Evolutionary conservation across 352 stramenopile genomes (phyloP).

Genomic region (Globisporangium heterothallicum): DNA sequence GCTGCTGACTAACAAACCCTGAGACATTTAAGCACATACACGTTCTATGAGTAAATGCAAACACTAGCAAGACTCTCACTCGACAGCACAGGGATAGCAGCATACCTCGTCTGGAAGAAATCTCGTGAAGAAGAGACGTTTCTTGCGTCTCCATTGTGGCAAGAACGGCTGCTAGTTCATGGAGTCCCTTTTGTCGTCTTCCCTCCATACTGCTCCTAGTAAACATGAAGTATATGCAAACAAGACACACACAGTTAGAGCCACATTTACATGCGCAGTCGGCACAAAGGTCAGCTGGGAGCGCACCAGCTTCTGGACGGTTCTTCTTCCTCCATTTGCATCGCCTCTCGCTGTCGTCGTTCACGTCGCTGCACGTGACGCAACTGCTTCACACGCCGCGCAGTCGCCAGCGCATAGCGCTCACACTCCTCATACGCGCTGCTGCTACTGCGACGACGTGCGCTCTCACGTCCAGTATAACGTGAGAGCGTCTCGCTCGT

Average conservation of each 20-base stretch:
- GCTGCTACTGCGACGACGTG: too few species aligned
- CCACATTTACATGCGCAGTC: too few species aligned
- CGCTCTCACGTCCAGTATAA: too few species aligned
- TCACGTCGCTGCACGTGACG: not conserved
- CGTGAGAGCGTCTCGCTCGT: too few species aligned
- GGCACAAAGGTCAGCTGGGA: too few species aligned
- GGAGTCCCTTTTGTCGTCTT: not conserved
- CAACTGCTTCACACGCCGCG: not conserved
- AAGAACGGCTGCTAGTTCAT: not conserved
- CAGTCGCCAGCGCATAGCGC: not conserved
- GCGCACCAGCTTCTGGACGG: too few species aligned
- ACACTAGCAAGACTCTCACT: too few species aligned
- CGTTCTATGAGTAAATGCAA: not conserved
- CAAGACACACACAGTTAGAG: too few species aligned
- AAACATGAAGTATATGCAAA: too few species aligned
- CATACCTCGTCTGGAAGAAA: not conserved
- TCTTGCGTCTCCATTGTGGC: not conserved
- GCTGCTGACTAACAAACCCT: constrained; percentile 47
- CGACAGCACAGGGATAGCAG: too few species aligned
- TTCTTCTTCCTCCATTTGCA: not conserved
- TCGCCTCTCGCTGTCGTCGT: not conserved
- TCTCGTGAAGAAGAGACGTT: not conserved
- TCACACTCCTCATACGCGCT: not conserved
- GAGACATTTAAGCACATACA: not conserved
- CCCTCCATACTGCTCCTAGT: too few species aligned